Evolutionary conservation across 345 rosid species (phyloP), one percentile per base, ranked within the genome.

Genomic region (Rhodamnia rubescens): DNA sequence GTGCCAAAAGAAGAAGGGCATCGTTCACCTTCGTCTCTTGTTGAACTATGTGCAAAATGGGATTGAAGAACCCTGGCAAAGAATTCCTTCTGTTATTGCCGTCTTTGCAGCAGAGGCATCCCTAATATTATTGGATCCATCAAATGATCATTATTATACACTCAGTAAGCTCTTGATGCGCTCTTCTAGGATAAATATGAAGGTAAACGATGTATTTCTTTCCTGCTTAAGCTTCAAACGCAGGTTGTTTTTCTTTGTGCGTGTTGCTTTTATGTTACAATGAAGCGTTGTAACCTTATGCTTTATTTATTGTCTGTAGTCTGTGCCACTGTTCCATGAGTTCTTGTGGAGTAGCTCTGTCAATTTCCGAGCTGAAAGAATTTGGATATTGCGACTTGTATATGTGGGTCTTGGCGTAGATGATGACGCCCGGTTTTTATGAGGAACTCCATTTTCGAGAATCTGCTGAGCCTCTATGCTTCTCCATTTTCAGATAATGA

Each of bases 81-180:
- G 95, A 88, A 91, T 97, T 87, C 98, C 98, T 85, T 92, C 98
- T 53, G 85, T 95, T 87, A 88, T 93, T 88, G 92, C 98, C 87
- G 86, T 94, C 87, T 96, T 97, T 89, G 98, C 95, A 9, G 98
- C 98, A 24, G 98, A 96, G 92, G 40, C 96, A 85, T 97, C 99
- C 57, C 88, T 96, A 56, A 89, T 96, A 90, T 90, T 96, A 90
- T 92, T 97, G 93, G 93, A 97, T 92, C 90, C 94, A 87, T 93
- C 92, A 84, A 91, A 95, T 88, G 98, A 94, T 83, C 94, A 92
- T 91, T 91, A 92, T 89, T n/a, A 89, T 81, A 85, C 92, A 83
- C 78, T 97, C 89, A 92, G 85, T 59, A 92, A 49, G 87, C 89
- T 89, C 88, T 90, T 97, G 92, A 90, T 90, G 92, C 88, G 88